Evolutionary conservation across 192 early-diverging fungal species (phyloP), one percentile per base, ranked within the genome.

Genomic region (Allomyces arbusculus): DNA sequence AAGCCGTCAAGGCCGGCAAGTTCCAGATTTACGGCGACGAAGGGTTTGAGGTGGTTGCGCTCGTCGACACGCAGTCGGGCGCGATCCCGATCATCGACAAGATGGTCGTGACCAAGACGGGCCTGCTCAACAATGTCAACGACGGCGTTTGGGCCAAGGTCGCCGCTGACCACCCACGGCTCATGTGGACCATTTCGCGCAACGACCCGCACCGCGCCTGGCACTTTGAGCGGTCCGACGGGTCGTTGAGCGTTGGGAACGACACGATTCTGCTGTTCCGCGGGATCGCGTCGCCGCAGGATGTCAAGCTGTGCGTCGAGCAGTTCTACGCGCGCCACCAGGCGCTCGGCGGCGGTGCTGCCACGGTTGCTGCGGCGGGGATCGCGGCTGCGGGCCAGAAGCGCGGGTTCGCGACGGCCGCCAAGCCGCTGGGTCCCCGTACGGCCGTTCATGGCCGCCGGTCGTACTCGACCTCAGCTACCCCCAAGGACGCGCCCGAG

Each of bases 171-270:
- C 84, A 91, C 68, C 72, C 83, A 40, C 74, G 75, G 28, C 80
- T 99, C 64, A 83, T 83, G 64, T 99, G 96, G 96, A 74, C 82
- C 22, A 84, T 89, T 16, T 78, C 83, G 45, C 81, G 85, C 63
- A 77, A 78, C 65, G 89, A 94, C 72, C 74, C 83, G 62, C 87
- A 88, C 71, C 84, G 87, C 65, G 76, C 84, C n/a, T 99, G 92
- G 94, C 92, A 91, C 75, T 99, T 97, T 82, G 90, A 96, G 69
- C 86, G 90, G 64, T 88, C 91, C 16, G 88, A 95, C 65, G 94
- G 94, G 40, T 89, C 86, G 71, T 82, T 83, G 71, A 84, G 80
- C n/a, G 78, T 77, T 71, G 71, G 73, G 16, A 71, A 74, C 66
- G 85, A 87, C 64, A 74, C 78, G 66, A 91, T 89, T 19, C 76